A percentile compares a stretch with the other conserved stretches of the same genome.
phyloP scores from a whole-genome alignment of 1,284 basidiomycete species.

The Vanrija pseudolonga region DNA sequence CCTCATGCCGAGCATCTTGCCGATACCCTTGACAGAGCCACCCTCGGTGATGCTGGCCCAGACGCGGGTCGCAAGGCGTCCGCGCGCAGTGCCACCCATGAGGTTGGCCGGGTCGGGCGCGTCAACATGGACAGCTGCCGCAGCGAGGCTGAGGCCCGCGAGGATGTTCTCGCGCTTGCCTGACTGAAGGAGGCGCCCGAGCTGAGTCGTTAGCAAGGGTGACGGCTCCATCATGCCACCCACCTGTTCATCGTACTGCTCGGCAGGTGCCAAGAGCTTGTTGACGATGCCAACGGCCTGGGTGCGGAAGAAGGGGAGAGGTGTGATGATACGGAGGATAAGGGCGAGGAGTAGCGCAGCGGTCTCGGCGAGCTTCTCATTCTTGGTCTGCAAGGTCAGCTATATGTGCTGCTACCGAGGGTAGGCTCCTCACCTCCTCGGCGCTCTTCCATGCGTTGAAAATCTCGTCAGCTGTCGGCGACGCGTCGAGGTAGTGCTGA shows the following conservation, averaged over 20 bases:
- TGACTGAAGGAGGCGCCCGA: slow-evolving; percentile 41
- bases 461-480: slow-evolving; percentile 46
- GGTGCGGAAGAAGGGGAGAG: slow-evolving; percentile 48
- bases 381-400: slow-evolving; percentile 25
- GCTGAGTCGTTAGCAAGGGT: slow-evolving; percentile 10
- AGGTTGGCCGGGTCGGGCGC: slow-evolving; percentile 23
- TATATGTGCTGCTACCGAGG: background rate
- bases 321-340: slow-evolving; percentile 43
- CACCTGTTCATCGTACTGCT: slow-evolving; percentile 34
- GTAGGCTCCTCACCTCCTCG: slow-evolving; percentile 30
- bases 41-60: slow-evolving; percentile 43
- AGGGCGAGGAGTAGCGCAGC: slow-evolving; percentile 38
- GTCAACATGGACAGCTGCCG: slow-evolving; percentile 42
- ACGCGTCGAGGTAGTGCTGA: slow-evolving; percentile 48
- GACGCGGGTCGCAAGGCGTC: slow-evolving; percentile 31
- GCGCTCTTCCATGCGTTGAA: slow-evolving; percentile 46
- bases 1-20: slow-evolving; percentile 47
- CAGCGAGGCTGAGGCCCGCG: slow-evolving; percentile 35
- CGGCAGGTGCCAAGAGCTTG: slow-evolving; percentile 36
- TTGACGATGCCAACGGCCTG: slow-evolving; percentile 40
- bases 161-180: slow-evolving; percentile 43
- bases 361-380: slow-evolving; percentile 36
- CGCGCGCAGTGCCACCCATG: slow-evolving; percentile 17
- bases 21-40: slow-evolving; percentile 38
- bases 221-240: slow-evolving; percentile 18